Base-by-base conservation (phyloP, 768 basidiomycete species). In the Agaricus blazei region DNA sequence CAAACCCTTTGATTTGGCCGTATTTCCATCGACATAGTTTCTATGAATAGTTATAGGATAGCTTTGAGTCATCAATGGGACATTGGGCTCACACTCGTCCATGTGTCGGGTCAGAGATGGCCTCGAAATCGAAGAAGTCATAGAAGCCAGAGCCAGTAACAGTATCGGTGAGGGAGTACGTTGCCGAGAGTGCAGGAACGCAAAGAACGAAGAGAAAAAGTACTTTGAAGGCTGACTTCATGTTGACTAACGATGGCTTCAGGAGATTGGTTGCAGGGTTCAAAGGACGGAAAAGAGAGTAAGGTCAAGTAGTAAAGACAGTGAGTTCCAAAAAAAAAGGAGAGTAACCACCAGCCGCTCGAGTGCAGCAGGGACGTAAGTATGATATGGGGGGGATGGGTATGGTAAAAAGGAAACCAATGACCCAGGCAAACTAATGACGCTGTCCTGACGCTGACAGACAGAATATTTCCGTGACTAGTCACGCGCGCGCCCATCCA, bases 21-120 rank as follows among this genome's bases (percentile, higher is more conserved):
- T 75, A 4, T 54, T 50, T 48, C 67, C 48, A 58, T 73, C 63
- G 31, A 77, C 75, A 57, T 79, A 77, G 59, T 72, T 75, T 12
- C 77, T 78, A 40, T 11, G 43, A 34, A 34, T 34, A 19, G 19
- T 19, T 19, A 19, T 19, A 19, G 19, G 19, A 19, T 19, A 19
- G 19, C 19, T 19, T 19, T 19, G 19, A 19, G 19, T 19, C 19
- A 19, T 19, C 19, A 19, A 19, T 19, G 48, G 7, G 12, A 1
- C 3, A 63, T 19, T 19, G 19, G 19, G 19, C 77, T 57, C 67
- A 85, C 84, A 86, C 85, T 63, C 83, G 69, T 15, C 85, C 85
- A 45, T 81, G 71, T 2, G 83, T 85, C 1, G 85, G 84, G 61
- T 85, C 85, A 0, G 73, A 53, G 34, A 79, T 77, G 3, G 70